Evolutionary conservation across 1,284 basidiomycete genomes (phyloP), one percentile per base, ranked within the genome.

Genomic region (Neonothopanus nambi): DNA sequence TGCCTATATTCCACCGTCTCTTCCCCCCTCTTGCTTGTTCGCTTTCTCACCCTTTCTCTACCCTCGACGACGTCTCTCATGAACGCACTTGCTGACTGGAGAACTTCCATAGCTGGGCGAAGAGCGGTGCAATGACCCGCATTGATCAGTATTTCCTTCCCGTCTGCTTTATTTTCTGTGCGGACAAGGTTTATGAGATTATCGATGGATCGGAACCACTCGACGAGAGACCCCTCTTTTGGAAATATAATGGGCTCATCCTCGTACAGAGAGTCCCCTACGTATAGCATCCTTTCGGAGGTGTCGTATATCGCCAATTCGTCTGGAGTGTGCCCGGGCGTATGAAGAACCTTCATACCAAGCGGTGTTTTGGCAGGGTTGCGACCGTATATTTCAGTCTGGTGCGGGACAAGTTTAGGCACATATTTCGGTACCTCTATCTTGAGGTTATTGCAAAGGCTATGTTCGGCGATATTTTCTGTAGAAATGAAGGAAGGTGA

Each of bases 301-400:
- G 62, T 65, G 48, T 82, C 77, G 67, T 79, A 82, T 5, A 80
- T 51, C 0, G 79, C 79, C 17, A 81, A 63, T 57, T 81, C 75
- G 63, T 82, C 81, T 4, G 80, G 82, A 0, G 77, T 81, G 53
- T 83, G 81, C 17, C 80, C 80, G 0, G 79, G 80, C 0, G 78
- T 80, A 55, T 82, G 80, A 47, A 82, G 67, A 45, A 81, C 64
- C 3, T 58, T 70, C 24, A 81, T 56, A 0, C 71, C 73, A 1
- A 72, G 62, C 5, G 65, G 57, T 15, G 48, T 52, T 28, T 57
- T 52, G 33, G 44, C 44, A 15, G 18, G 58, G 43, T 45, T 24
- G 7, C 24, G 24, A 30, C 24, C 26, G 26, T 45, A 53, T 46
- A 73, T 66, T 21, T 56, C 50, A 52, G 70, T 55, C n/a, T 65